A percentile compares a stretch with the other conserved stretches of the same genome.
Evolutionary conservation across 768 basidiomycete species (phyloP).

Genomic region (Lentinula sp.): DNA sequence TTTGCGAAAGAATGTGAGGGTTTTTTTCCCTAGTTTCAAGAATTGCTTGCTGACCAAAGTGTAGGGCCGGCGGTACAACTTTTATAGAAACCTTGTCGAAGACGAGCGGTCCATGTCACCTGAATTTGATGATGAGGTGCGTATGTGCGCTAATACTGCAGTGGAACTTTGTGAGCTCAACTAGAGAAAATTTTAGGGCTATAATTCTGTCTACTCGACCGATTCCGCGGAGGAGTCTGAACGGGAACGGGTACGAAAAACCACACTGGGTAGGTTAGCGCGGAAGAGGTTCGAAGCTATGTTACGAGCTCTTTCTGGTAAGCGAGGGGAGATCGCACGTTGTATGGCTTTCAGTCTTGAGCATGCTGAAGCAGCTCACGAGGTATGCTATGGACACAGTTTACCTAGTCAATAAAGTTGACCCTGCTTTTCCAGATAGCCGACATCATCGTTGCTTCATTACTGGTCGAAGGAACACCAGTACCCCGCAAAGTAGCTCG

Average conservation of each 20-base stretch:
- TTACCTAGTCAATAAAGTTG: background rate
- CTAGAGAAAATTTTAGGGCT: slow-evolving; percentile 45
- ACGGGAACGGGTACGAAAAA: slow-evolving; percentile 74
- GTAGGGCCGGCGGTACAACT: slow-evolving; percentile 68
- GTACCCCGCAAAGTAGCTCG: slow-evolving; percentile 97
- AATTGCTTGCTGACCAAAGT: slow-evolving; percentile 3
- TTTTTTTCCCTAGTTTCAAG: background rate
- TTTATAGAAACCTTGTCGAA: slow-evolving; percentile 64
- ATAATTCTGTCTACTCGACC: slow-evolving; percentile 83
- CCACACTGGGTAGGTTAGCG: slow-evolving; percentile 70
- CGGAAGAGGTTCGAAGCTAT: slow-evolving; percentile 85
- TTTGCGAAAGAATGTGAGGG: slow-evolving; percentile 50
- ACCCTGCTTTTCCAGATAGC: slow-evolving; percentile 50
- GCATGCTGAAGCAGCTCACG: slow-evolving; percentile 92
- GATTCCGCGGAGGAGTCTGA: slow-evolving; percentile 96
- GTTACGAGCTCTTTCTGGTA: slow-evolving; percentile 80
- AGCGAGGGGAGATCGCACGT: slow-evolving; percentile 84
- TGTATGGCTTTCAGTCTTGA: slow-evolving; percentile 98
- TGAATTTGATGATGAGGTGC: slow-evolving; percentile 79
- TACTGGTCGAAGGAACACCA: slow-evolving; percentile 86
- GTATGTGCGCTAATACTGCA: slow-evolving; percentile 9
- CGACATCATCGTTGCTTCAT: slow-evolving; percentile 84
- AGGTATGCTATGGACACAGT: slow-evolving; percentile 39
- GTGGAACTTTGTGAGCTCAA: background rate
- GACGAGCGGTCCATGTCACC: slow-evolving; percentile 48